phyloP scores from a whole-genome alignment of 345 rosid genomes.

The Capsella bursapastoris region DNA sequence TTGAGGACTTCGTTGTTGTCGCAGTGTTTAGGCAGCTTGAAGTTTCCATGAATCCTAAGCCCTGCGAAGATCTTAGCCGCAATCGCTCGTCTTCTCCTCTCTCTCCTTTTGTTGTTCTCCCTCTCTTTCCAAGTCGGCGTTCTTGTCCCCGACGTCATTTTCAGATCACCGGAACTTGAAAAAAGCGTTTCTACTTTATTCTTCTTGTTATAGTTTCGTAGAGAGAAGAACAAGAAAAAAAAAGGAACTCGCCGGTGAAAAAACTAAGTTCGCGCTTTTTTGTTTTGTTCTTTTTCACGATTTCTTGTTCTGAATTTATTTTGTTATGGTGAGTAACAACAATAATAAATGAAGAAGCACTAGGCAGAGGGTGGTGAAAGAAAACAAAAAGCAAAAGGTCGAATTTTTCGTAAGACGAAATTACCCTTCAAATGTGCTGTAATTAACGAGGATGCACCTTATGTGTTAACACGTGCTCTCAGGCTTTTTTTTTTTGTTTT shows the following conservation, averaged over 20 bases:
- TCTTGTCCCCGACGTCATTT: conserved; percentile 90
- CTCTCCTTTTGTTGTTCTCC: conserved; percentile 95
- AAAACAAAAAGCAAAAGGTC: conserved; percentile 34
- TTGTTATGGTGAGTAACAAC: conserved; percentile 28
- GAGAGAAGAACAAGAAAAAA: background rate
- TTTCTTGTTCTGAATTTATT: conserved; percentile 10
- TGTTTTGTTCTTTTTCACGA: background rate
- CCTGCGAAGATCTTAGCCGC: conserved; percentile 96
- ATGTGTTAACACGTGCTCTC: conserved; percentile 73
- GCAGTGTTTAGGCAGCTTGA: conserved; percentile 95
- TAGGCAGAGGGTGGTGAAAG: background rate
- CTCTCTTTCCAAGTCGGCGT: conserved; percentile 99
- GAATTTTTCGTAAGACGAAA: background rate
- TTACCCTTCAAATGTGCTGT: conserved; percentile 9
- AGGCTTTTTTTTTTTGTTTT: conserved; percentile 38
- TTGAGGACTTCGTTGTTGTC: conserved; percentile 97
- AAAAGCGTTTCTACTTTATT: conserved; percentile 26
- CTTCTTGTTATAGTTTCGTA: background rate
- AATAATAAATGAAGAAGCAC: conserved; percentile 40
- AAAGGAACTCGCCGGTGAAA: conserved; percentile 24
- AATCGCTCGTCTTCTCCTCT: conserved; percentile 87
- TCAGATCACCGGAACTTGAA: conserved; percentile 16
- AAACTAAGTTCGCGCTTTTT: conserved; percentile 33
- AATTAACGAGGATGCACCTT: conserved; percentile 40
- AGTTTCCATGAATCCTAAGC: conserved; percentile 87